Percentiles rank a stretch among this genome's conserved stretches.
phyloP scores from a whole-genome alignment of 2,329 filamentous ascomycete species.

The Monilinia polystroma region DNA sequence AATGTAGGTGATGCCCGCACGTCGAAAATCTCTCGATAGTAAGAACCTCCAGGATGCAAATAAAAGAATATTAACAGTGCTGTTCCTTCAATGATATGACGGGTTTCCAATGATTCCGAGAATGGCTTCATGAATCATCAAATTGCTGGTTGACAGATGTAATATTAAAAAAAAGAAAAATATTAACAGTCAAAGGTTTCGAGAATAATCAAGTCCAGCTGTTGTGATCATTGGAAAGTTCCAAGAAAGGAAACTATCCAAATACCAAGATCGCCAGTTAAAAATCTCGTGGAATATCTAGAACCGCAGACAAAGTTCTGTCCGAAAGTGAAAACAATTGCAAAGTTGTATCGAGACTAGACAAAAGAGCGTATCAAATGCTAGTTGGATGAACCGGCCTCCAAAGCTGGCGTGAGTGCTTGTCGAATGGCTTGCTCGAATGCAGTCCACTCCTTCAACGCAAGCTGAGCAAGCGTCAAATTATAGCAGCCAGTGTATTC shows the following conservation, averaged over 20 bases:
- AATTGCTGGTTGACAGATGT: conserved; percentile 6
- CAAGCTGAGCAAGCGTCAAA: conserved; percentile 50
- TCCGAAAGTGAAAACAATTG: not conserved
- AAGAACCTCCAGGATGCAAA: conserved; percentile 1
- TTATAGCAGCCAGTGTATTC: conserved; percentile 42
- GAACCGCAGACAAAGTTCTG: conserved; percentile 4
- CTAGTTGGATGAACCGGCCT: conserved; percentile 7
- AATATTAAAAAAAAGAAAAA: conserved; percentile 2
- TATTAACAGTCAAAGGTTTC: conserved; percentile 3
- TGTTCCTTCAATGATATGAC: conserved; percentile 22
- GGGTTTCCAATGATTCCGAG: conserved; percentile 13
- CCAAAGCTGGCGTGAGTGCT: conserved; percentile 31
- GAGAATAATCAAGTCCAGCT: not conserved
- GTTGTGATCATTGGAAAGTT: not conserved
- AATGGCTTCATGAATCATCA: conserved; percentile 26
- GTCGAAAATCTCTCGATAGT: conserved; percentile 5
- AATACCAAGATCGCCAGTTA: not conserved
- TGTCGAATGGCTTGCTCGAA: conserved; percentile 50
- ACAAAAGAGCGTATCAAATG: not conserved
- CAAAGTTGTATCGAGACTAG: not conserved
- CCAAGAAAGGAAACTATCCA: conserved; percentile 10
- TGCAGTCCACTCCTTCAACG: conserved; percentile 48
- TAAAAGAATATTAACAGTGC: conserved; percentile 17
- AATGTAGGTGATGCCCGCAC: not conserved
- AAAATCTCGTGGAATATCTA: not conserved